Base-by-base conservation (phyloP, 1,139 yeast species). In the Geotrichum carabidarum region DNA sequence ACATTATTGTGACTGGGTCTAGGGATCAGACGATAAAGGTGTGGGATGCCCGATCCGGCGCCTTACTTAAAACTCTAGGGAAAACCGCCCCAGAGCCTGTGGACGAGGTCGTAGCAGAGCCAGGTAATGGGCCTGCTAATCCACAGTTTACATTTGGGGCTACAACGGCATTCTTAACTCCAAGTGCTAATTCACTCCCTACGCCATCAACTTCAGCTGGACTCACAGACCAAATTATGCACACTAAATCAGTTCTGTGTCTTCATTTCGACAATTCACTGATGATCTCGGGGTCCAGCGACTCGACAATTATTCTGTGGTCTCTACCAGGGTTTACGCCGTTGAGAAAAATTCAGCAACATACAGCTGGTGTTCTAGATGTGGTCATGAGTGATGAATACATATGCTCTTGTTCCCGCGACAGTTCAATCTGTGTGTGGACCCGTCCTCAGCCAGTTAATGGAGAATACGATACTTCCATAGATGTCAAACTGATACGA, bases 251-350 rank as follows among this genome's bases (percentile, higher is more conserved):
- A 1, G 67, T 71, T 2, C 58, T 71, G 34, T 69, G 73, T 53
- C 52, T 71, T 9, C 63, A 68, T 32, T 62, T 64, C 36, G 74
- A 71, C 57, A 61, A 60, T n/a, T 37, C 57, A n/a, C 51, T 68
- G 32, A 60, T 71, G 64, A 65, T 71, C 7, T 62, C 72, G 1
- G 75, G 75, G 5, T 71, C 74, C 9, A 66, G 70, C 36, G 75
- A 71, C 55, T 58, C 61, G 12, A 60, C 73, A 6, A 63, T 68
- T 58, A 68, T 69, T 37, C 59, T 71, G 4, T 71, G 74, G 73
- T 62, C 63, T 35, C 48, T 66, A 41, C 60, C 61, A 0, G 57
- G 59, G 27, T 62, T 63, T 41, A 55, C 55, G 44, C 68, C 71
- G 0, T 43, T 67, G 36, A 59, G 60, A 37, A 60, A 59, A 48